phyloP scores from a whole-genome alignment of 768 basidiomycete genomes.

The Tephrocybe sp. region DNA sequence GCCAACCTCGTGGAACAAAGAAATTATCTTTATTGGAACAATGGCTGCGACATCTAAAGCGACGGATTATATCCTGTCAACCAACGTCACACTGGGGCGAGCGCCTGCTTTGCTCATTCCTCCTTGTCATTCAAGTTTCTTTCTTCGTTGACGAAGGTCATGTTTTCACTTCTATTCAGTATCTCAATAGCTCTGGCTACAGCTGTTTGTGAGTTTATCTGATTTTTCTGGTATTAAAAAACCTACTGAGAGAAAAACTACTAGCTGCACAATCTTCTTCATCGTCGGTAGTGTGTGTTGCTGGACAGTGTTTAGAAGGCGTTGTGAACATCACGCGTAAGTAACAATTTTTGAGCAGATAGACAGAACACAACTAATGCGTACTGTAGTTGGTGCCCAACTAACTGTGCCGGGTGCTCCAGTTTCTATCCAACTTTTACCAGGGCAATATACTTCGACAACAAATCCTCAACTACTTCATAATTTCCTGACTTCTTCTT shows the following conservation, averaged over 20 bases:
- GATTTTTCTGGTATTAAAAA: background rate
- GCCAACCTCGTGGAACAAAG: slow-evolving; percentile 4
- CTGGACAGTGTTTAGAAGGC: slow-evolving; percentile 86
- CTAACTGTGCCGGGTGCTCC: slow-evolving; percentile 54
- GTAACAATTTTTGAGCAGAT: slow-evolving; percentile 11
- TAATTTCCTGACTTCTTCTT: slow-evolving; percentile 60
- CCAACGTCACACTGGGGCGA: slow-evolving; percentile 1
- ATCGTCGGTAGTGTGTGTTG: slow-evolving; percentile 73
- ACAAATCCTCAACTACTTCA: slow-evolving; percentile 75
- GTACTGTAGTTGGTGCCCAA: slow-evolving; percentile 60
- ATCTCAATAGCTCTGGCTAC: slow-evolving; percentile 27
- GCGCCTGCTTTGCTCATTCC: slow-evolving; percentile 6
- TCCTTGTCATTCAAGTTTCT: slow-evolving; percentile 6
- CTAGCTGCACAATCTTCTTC: slow-evolving; percentile 42
- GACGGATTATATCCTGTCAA: slow-evolving; percentile 5
- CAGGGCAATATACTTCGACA: slow-evolving; percentile 70
- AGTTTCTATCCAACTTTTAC: slow-evolving; percentile 60
- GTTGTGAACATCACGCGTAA: slow-evolving; percentile 68
- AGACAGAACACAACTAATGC: background rate
- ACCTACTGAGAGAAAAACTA: slow-evolving; percentile 24
- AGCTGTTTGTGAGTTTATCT: slow-evolving; percentile 33
- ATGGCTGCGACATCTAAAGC: slow-evolving; percentile 11
- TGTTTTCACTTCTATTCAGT: slow-evolving; percentile 34
- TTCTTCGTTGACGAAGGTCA: slow-evolving; percentile 25
- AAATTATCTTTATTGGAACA: slow-evolving; percentile 13